Base-by-base conservation (phyloP, 257 asterid genomes). In the Mitragyna speciosa region DNA sequence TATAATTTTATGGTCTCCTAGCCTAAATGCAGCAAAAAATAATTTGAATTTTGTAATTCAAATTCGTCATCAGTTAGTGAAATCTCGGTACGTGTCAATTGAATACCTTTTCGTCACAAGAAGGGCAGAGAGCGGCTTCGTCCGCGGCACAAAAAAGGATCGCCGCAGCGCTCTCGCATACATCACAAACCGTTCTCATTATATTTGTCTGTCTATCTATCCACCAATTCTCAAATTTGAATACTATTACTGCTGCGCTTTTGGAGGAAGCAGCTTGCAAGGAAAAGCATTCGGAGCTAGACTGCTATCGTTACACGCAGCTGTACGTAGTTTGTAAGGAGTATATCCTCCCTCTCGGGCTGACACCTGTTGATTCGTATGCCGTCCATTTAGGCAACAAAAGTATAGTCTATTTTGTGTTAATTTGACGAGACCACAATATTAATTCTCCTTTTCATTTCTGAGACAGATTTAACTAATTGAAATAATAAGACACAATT, bases 141-240 rank as follows among this genome's bases (percentile, higher is more conserved):
- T 94, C 99, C 68, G 99, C 99, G 54, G 98, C 97, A 82, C 99
- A 93, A 84, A 95, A 95, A 45, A 95, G 76, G 82, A 89, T 87
- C 36, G 99, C 99, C 72, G 97, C 97, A 58, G 98, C 97, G 76
- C 95, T 90, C 87, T 92, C 99, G 77, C 99, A 95, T 19, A 88
- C 97, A 83, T 93, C 99, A 83, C 99, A 95, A 49, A 95, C 85
- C 69, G 98, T 92, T 83, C 98, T 91, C 98, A 95, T 95, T 83
- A 36, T 36, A 36, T 36, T 36, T 36, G 2, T 36, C 41, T 36
- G 41, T 75, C 41, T 1, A 10, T 51, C 59, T 45, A 15, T 6
- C 67, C 64, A 3, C 14, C 19, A 36, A 36, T 36, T 36, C 41
- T 45, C 49, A 45, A 45, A 5, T 45, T 45, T 45, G 11, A 45